Evolutionary conservation across 176 grass and related monocot genomes (phyloP), one percentile per base, ranked within the genome.

Genomic region (Carex littledalei): DNA sequence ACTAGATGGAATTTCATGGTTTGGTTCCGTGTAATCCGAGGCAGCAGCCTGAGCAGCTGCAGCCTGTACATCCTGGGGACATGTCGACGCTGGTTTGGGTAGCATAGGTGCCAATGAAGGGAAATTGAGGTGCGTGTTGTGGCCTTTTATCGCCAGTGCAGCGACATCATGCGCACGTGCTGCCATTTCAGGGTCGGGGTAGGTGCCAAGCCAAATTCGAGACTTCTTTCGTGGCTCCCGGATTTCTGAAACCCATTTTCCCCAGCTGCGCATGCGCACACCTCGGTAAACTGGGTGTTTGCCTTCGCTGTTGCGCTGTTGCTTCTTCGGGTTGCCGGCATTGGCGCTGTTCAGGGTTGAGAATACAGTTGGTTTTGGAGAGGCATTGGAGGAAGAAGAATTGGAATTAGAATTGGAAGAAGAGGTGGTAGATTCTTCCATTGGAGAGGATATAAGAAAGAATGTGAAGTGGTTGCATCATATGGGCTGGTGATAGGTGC

Each of bases 231-330:
- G 83, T 29, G 96, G 96, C 88, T 98, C 96, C 35, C 96, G 89
- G 85, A 98, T 98, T 92, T 98, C 96, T n/a, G 96, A 95, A 18
- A 98, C 96, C 96, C 96, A 98, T 87, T 98, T 98, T 17, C 96
- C 96, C 96, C 96, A 98, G 79, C 88, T 91, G 22, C 96, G 89
- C 96, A 98, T 98, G 74, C 96, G 88, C 53, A 98, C 96, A 39
- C 96, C 96, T 65, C 91, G 91, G 87, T 89, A 98, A 78, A 82
- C 81, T 43, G 91, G 91, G 86, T 98, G 93, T 84, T 90, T 98
- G 41, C 92, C 91, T 4, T 98, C 95, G 53, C 89, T 98, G 88
- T 85, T 90, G 41, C 95, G 87, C 84, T 91, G 88, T 54, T 85
- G 89, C 77, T 78, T 86, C 73, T 84, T 90, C 5, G 61, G 32